A percentile compares a stretch with the other conserved stretches of the same genome.
Evolutionary conservation across 2,329 filamentous ascomycete genomes (phyloP).

Genomic region (Monosporascus sp.): DNA sequence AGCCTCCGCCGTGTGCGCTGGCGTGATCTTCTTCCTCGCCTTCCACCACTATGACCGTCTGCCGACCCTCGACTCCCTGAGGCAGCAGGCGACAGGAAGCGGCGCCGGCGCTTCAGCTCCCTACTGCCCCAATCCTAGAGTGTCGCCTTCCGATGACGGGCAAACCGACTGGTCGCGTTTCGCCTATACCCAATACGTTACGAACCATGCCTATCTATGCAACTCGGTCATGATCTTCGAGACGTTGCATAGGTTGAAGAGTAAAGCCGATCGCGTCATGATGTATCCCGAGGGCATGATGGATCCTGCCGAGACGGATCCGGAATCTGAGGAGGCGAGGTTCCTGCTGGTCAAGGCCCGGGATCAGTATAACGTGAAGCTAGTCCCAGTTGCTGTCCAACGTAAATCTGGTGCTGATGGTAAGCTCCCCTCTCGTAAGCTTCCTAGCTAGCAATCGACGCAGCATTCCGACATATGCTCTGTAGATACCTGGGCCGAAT

Average conservation of each 20-base stretch:
- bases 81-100: slow-evolving; percentile 7
- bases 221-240: slow-evolving; percentile 49
- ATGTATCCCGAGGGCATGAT: slow-evolving; percentile 40
- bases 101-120: slow-evolving; percentile 6
- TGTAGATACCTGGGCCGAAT: slow-evolving; percentile 54
- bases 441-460: not conserved
- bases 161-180: slow-evolving; percentile 38
- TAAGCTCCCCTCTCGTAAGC: slow-evolving; percentile 15
- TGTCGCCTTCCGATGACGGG: slow-evolving; percentile 16
- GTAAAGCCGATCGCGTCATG: slow-evolving; percentile 39
- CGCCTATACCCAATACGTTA: slow-evolving; percentile 47
- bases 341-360: slow-evolving; percentile 38
- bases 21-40: slow-evolving; percentile 23
- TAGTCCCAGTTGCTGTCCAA: slow-evolving; percentile 38
- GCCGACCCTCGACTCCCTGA: slow-evolving; percentile 22
- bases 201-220: slow-evolving; percentile 42
- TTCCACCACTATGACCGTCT: slow-evolving; percentile 26
- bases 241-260: slow-evolving; percentile 34
- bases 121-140: slow-evolving; percentile 18
- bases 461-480: not conserved
- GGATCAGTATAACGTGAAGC: slow-evolving; percentile 39
- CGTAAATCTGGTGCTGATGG: slow-evolving; percentile 30
- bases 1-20: slow-evolving; percentile 15
- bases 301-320: slow-evolving; percentile 24
- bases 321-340: slow-evolving; percentile 22